Base-by-base conservation (phyloP, 768 basidiomycete species). In the Crassisporium funariophilum region DNA sequence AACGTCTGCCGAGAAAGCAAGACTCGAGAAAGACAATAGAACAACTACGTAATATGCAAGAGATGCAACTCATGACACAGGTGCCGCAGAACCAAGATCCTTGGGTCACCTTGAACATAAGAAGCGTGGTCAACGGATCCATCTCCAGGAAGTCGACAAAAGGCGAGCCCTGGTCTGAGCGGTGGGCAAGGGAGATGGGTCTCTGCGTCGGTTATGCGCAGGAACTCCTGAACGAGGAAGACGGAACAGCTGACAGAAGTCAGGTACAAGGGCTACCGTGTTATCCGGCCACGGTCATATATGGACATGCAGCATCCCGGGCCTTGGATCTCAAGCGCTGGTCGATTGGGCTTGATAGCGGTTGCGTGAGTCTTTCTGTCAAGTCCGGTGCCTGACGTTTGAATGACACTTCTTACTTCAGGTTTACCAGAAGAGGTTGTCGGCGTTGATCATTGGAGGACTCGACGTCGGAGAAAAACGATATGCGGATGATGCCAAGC, bases 291-390 rank as follows among this genome's bases (percentile, higher is more conserved):
- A 88, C 79, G 29, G 83, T 91, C n/a, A 66, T 95, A 5, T 97
- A 95, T 63, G 95, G 92, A 0, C 95, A 97, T 58, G 77, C 84
- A 6, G 93, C 94, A 4, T 71, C 77, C 3, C 75, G 89, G 20
- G 90, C 88, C 10, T 73, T 97, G 11, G 91, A 94, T 62, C 65
- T 92, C 54, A 85, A 87, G 51, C 75, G 87, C 16, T 95, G 88
- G 86, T 81, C 84, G 2, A 69, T 93, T 50, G 95, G 95, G 1
- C 66, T 95, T 25, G 95, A 98, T 63, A 78, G 87, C 0, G 94
- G 90, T 9, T 95, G 93, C 59, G 88, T 92, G 62, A 63, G 84
- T 72, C 13, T 34, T 39, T n/a, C 47, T 29, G 17, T 25, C n/a
- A 29, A 35, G n/a, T 20, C 19, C 12, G 20, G 7, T n/a, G 16